Evolutionary conservation across 306 rosid species (phyloP).

Genomic region (Calophaca sinica): DNA sequence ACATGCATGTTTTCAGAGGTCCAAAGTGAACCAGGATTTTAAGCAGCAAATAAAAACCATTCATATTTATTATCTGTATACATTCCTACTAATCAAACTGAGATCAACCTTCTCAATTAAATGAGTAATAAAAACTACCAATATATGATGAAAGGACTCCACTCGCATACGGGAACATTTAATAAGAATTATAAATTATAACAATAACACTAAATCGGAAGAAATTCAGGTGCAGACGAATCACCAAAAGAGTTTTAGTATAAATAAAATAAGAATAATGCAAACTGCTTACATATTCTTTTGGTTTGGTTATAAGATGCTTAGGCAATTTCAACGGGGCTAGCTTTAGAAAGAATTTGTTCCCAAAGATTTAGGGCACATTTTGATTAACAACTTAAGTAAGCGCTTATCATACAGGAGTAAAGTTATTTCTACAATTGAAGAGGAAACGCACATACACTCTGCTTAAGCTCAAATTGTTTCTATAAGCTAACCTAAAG

Average conservation of each 20-base stretch:
- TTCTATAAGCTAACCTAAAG: no score
- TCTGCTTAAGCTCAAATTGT: no score
- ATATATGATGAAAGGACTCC: slow-evolving; percentile 14
- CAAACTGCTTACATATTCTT: not conserved
- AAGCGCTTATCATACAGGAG: no score
- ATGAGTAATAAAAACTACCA: not conserved
- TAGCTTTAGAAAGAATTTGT: slow-evolving; percentile 2
- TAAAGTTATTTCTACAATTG: no score
- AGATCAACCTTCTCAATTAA: not conserved
- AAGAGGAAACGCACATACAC: no score
- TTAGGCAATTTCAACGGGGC: slow-evolving; percentile 16
- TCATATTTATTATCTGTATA: not conserved
- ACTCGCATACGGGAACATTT: slow-evolving; percentile 10
- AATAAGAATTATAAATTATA: not conserved
- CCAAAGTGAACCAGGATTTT: not conserved
- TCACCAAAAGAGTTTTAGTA: slow-evolving; percentile 1
- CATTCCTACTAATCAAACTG: slow-evolving; percentile 5
- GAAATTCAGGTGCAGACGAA: not conserved
- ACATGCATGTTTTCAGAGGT: not conserved
- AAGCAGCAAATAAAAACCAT: slow-evolving; percentile 10
- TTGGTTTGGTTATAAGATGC: not conserved
- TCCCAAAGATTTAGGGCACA: not conserved
- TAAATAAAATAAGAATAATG: slow-evolving; percentile 4
- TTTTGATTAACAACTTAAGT: no score
- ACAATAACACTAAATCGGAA: not conserved